Evolutionary conservation across 371 early-diverging fungal species (phyloP).

Genomic region (Mucor ambiguus): DNA sequence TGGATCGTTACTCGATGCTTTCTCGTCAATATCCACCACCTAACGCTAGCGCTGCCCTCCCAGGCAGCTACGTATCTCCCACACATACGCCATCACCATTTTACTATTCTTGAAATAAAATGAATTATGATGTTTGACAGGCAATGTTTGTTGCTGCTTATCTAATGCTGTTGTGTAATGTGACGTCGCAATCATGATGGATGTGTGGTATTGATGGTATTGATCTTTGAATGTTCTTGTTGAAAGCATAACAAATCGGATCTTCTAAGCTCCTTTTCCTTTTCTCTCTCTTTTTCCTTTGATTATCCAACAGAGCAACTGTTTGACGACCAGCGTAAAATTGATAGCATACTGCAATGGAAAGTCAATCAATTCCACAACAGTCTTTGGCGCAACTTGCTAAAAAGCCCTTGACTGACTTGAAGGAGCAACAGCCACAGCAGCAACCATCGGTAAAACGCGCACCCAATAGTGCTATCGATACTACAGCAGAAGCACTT

Average conservation of each 20-base stretch:
- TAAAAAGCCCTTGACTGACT: background rate
- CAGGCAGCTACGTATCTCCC: background rate
- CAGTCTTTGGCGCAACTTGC: slow-evolving; percentile 7
- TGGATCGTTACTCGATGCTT: background rate
- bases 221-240: background rate
- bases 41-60: background rate
- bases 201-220: background rate
- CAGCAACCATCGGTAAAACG: background rate
- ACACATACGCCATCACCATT: background rate
- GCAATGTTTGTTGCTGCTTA: background rate
- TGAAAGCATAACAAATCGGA: background rate
- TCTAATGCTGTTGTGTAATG: background rate
- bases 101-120: background rate
- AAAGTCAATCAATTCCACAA: background rate
- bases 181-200: background rate
- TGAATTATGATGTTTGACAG: background rate
- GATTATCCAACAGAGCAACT: background rate
- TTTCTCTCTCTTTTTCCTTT: background rate
- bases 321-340: background rate
- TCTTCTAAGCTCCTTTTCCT: background rate
- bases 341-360: background rate
- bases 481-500: background rate
- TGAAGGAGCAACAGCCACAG: slow-evolving; percentile 2
- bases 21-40: background rate
- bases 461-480: background rate